These are phyloP conservation scores for Fusarium temperatum DNA, from an alignment of 2,329 filamentous ascomycete genomes.

Conservation along the genomic window DNA sequence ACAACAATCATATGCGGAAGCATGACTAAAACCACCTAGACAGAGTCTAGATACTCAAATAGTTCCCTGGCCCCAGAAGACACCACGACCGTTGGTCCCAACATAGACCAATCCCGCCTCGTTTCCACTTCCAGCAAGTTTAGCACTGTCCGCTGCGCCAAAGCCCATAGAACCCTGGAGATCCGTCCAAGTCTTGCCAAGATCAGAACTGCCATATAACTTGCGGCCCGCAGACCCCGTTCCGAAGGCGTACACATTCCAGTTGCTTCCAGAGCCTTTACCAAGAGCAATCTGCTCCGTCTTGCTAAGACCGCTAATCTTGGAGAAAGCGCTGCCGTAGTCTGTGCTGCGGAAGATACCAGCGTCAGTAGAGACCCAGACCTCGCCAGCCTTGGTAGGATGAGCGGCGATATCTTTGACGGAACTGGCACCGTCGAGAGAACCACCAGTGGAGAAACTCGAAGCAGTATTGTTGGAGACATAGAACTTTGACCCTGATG, in stretches of 20 bases:
- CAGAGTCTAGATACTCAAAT: neutral
- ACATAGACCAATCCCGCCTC: constrained; percentile 57
- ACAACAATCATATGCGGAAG: neutral
- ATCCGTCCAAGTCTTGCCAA: constrained; percentile 56
- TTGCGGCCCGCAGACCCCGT: constrained; percentile 52
- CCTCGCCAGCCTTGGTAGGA: constrained; percentile 66
- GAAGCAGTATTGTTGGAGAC: constrained; percentile 59
- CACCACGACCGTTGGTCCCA: constrained; percentile 60
- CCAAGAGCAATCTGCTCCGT: constrained; percentile 57
- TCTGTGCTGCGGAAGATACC: constrained; percentile 65
- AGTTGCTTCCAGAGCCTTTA: constrained; percentile 49
- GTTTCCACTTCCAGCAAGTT: constrained; percentile 57
- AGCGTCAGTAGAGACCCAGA: constrained; percentile 65
- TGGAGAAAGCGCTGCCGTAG: constrained; percentile 58
- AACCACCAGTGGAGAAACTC: constrained; percentile 53
- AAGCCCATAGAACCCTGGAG: constrained; percentile 57
- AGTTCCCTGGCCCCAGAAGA: constrained; percentile 44
- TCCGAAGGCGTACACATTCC: constrained; percentile 61
- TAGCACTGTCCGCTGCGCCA: constrained; percentile 52
- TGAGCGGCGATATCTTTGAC: constrained; percentile 66
- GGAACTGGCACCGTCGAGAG: constrained; percentile 51
- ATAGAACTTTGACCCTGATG: constrained; percentile 57
- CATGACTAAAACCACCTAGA: neutral
- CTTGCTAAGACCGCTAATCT: constrained; percentile 50
- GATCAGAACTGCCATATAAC: constrained; percentile 56